These are phyloP conservation scores for Periconia sp. DNA, from an alignment of 2,329 filamentous ascomycete species.

Conservation along the genomic window DNA sequence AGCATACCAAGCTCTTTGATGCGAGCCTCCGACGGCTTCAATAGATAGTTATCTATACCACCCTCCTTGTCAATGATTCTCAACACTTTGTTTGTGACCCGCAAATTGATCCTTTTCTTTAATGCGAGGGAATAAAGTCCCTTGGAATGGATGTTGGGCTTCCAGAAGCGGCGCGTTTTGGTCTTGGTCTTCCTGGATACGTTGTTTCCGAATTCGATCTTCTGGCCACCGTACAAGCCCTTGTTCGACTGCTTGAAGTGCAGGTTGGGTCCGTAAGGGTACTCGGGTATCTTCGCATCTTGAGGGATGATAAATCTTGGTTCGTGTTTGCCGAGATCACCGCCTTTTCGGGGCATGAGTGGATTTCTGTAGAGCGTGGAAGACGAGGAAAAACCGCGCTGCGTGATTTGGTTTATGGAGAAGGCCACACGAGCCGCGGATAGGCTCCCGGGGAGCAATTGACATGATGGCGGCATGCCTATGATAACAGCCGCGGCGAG, in stretches of 20 bases:
- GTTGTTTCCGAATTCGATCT: slow-evolving; percentile 79
- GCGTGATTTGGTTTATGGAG: slow-evolving; percentile 15
- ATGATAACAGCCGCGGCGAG: slow-evolving; percentile 11
- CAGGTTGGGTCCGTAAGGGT: slow-evolving; percentile 70
- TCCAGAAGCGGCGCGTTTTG: slow-evolving; percentile 74
- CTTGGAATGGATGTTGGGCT: slow-evolving; percentile 71
- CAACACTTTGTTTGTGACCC: slow-evolving; percentile 68
- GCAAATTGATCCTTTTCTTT: slow-evolving; percentile 64
- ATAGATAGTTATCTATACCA: slow-evolving; percentile 87
- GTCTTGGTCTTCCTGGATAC: slow-evolving; percentile 67
- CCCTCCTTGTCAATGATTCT: slow-evolving; percentile 76
- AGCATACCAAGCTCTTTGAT: slow-evolving; percentile 85
- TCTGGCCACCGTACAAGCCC: slow-evolving; percentile 69
- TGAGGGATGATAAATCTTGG: slow-evolving; percentile 36
- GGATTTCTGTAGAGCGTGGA: slow-evolving; percentile 27
- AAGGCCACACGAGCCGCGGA: slow-evolving; percentile 9
- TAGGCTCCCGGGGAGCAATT: slow-evolving; percentile 31
- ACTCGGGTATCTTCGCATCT: slow-evolving; percentile 48
- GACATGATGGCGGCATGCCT: slow-evolving; percentile 32
- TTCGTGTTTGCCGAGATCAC: slow-evolving; percentile 39
- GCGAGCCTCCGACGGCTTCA: slow-evolving; percentile 75
- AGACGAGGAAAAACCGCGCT: slow-evolving; percentile 32
- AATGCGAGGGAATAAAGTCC: slow-evolving; percentile 67
- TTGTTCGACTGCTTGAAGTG: slow-evolving; percentile 80
- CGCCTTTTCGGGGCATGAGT: slow-evolving; percentile 29